Evolutionary conservation across 1,139 yeast genomes (phyloP), one percentile per base, ranked within the genome.

Genomic region (Geotrichum carabidarum): DNA sequence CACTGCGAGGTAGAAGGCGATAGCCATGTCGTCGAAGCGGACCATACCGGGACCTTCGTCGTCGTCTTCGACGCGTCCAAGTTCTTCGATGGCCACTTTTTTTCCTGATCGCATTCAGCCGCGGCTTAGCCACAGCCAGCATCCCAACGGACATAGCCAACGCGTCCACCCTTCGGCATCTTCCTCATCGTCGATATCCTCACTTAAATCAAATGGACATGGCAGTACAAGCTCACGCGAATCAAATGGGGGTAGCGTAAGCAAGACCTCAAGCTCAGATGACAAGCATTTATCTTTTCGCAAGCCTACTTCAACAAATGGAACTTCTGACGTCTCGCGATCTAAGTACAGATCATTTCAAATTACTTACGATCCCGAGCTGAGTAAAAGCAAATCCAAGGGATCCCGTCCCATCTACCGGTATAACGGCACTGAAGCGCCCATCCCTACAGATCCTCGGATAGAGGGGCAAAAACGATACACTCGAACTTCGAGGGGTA

Each of bases 291-390:
- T 14, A 12, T 2, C 30, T 41, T 4, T 5, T 27, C 44, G n/a
- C 11, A 41, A 17, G 44, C 44, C 32, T 41, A 18, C 27, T 8
- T 6, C 27, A 7, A 14, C 18, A 43, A 5, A 6, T 27, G 36
- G 12, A 12, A 37, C 37, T n/a, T 18, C 27, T 47, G 50, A 36
- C 18, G 44, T n/a, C 18, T 12, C 50, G 30, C 35, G 36, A 27
- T 22, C 42, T 31, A 44, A 44, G 17, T 48, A 35, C 43, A 37
- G 45, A 31, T 37, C 61, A 15, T 63, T 58, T 53, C 62, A 58
- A 55, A 56, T 62, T 11, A 58, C 72, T 1, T 81, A 80, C 60
- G 93, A 86, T 58, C 90, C 87, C 5, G 88, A 83, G 31, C 60
- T 75, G 1, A 65, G 66, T 35, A 73, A 71, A 57, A 74, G 72